Base-by-base conservation (phyloP, 805 yeast species). In the Grigorovia humatica region DNA sequence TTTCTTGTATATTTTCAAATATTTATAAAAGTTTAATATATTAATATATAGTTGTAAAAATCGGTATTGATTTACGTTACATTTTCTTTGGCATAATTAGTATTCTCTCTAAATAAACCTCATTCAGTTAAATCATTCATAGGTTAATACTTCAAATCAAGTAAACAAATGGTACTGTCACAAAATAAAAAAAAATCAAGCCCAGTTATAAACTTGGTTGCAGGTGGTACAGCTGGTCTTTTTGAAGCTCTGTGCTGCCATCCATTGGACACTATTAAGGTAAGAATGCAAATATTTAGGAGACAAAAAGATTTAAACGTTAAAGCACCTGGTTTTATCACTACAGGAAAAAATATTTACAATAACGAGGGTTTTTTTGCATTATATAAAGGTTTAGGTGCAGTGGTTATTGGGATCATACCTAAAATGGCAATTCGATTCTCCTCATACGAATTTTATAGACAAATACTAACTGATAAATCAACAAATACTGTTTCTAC, bases 351-450 rank as follows among this genome's bases (percentile, higher is more conserved):
- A 50, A 75, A 77, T 54, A 90, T 91, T 57, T 87, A 82, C 52
- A 75, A 76, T 53, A 80, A 86, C 54, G 98, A 91, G 68, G 85
- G 95, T 4, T 76, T 88, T 55, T 73, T 88, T 50, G 91, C 96
- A 4, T 77, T 91, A 27, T 91, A 91, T 74, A 90, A 91, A 68
- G 99, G 99, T 52, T 77, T 91, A 50, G 97, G 97, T 30, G 98
- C 99, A 20, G 99, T 91, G 53, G 87, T 89, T 54, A 86, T 91
- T 65, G 99, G 99, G 53, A 91, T 91, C 63, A 96, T 91, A 49
- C 99, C 99, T 52, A 91, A 91, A 68, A 91, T 91, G 99, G 98
- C 96, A 40, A 87, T 91, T 58, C 79, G 99, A 66, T 91, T 91
- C 74, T 85, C 96, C 44, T 86, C 97, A 3, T 91, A 89, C 67